A percentile compares a stretch with the other conserved stretches of the same genome.
phyloP scores from a whole-genome alignment of 768 basidiomycete species.

The Kwoniella dejecticola region DNA sequence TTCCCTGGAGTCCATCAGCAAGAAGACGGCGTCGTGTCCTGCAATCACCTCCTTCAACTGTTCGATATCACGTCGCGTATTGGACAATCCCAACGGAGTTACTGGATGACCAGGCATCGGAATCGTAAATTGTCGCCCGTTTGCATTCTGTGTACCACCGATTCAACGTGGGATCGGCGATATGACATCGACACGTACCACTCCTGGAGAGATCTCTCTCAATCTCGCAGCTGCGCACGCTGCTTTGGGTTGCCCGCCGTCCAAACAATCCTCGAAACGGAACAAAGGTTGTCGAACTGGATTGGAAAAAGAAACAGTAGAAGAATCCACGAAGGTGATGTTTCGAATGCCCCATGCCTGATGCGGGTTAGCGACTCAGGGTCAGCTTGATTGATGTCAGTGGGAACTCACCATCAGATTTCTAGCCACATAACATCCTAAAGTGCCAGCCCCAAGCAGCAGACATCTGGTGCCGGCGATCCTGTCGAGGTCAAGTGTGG shows the following conservation, averaged over 20 bases:
- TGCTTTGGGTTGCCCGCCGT: constrained; percentile 92
- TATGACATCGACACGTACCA: constrained; percentile 73
- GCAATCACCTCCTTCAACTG: constrained; percentile 76
- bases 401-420: constrained; percentile 83
- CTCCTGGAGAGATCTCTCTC: constrained; percentile 87
- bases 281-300: constrained; percentile 97
- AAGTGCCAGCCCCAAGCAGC: constrained; percentile 89
- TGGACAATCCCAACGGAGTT: constrained; percentile 65
- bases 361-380: neutral
- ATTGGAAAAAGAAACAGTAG: constrained; percentile 91
- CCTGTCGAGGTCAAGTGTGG: constrained; percentile 82
- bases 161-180: too few relatives aligned
- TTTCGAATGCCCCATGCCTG: constrained; percentile 95
- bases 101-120: constrained; percentile 99
- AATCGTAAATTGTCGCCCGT: constrained; percentile 74
- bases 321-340: constrained; percentile 90
- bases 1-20: constrained; percentile 98
- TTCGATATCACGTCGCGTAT: constrained; percentile 59
- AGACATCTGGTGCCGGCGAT: constrained; percentile 77
- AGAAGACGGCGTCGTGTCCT: constrained; percentile 83
- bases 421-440: constrained; percentile 93
- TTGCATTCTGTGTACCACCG: constrained; percentile 87
- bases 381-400: too few relatives aligned
- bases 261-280: constrained; percentile 87
- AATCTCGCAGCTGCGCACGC: constrained; percentile 81